These are phyloP conservation scores for Microdochium nivale DNA, from an alignment of 2,329 filamentous ascomycete species.

Conservation along the genomic window DNA sequence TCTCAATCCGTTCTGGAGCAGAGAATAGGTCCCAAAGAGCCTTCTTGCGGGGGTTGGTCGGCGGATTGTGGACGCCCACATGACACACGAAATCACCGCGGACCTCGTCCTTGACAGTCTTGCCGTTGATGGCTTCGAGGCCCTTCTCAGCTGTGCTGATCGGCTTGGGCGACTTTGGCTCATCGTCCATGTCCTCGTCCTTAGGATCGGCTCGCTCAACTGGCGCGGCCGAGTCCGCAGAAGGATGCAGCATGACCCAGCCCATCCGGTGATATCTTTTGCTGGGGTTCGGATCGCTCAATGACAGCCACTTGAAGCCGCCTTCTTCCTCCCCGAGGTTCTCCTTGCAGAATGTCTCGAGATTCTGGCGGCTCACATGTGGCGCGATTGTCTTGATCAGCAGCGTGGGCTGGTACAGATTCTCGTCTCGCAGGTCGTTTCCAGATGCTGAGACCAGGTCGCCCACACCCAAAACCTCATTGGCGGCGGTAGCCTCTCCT, in stretches of 20 bases:
- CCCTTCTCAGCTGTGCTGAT: slow-evolving; percentile 71
- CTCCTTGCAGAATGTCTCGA: slow-evolving; percentile 91
- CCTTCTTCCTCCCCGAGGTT: slow-evolving; percentile 85
- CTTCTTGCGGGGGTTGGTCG: slow-evolving; percentile 80
- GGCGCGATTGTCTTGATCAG: slow-evolving; percentile 98
- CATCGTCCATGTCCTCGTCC: slow-evolving; percentile 55
- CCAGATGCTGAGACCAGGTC: slow-evolving; percentile 79
- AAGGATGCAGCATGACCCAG: slow-evolving; percentile 92
- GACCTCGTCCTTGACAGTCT: slow-evolving; percentile 90
- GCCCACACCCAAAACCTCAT: slow-evolving; percentile 86
- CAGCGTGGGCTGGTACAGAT: slow-evolving; percentile 79
- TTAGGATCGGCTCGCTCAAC: slow-evolving; percentile 66
- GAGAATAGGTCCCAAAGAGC: slow-evolving; percentile 96
- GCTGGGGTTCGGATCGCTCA: slow-evolving; percentile 92
- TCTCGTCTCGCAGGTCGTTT: slow-evolving; percentile 83
- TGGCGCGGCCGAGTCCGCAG: slow-evolving; percentile 55
- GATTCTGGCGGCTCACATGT: slow-evolving; percentile 85
- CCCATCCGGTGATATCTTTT: slow-evolving; percentile 97
- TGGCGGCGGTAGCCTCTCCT: slow-evolving; percentile 83
- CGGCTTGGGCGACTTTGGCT: slow-evolving; percentile 38
- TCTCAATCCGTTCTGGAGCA: slow-evolving; percentile 84
- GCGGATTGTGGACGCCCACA: slow-evolving; percentile 90
- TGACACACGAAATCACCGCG: slow-evolving; percentile 96
- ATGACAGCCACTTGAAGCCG: slow-evolving; percentile 89
- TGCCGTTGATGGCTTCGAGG: slow-evolving; percentile 90